Evolutionary conservation across 2,329 filamentous ascomycete species (phyloP).

Genomic region (Ciborinia camelliae): DNA sequence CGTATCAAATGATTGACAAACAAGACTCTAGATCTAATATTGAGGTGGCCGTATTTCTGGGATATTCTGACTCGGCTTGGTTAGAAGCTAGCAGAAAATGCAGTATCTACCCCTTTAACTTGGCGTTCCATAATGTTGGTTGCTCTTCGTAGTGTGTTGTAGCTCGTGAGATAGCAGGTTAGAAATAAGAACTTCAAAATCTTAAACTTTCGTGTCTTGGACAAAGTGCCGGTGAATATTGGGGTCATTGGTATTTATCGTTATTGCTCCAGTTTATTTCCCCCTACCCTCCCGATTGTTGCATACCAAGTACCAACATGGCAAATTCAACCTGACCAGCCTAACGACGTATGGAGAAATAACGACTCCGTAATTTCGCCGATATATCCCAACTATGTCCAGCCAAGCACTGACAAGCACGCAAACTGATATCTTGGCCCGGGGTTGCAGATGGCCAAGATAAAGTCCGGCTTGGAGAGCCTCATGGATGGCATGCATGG

Average conservation of each 20-base stretch:
- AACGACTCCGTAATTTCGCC: slow-evolving; percentile 3
- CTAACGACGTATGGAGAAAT: neutral
- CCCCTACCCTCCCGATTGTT: neutral
- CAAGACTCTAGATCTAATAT: neutral
- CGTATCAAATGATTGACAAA: slow-evolving; percentile 1
- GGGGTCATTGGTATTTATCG: neutral
- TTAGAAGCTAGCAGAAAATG: neutral
- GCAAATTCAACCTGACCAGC: neutral
- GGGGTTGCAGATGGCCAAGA: neutral
- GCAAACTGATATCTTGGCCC: neutral
- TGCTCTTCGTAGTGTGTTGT: slow-evolving; percentile 1
- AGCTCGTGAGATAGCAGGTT: neutral
- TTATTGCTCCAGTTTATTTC: neutral
- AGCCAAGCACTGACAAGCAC: neutral
- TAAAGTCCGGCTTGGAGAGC: neutral
- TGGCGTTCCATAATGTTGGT: neutral
- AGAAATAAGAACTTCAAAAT: neutral
- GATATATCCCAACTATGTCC: neutral
- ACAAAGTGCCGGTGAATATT: neutral
- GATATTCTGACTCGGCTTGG: neutral
- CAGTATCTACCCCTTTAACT: neutral
- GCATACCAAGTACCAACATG: neutral
- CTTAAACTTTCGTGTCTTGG: neutral
- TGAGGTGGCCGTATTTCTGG: neutral
- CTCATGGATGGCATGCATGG: neutral